Conservation (phyloP, 805 yeast species). For the Kazachstania africana region DNA sequence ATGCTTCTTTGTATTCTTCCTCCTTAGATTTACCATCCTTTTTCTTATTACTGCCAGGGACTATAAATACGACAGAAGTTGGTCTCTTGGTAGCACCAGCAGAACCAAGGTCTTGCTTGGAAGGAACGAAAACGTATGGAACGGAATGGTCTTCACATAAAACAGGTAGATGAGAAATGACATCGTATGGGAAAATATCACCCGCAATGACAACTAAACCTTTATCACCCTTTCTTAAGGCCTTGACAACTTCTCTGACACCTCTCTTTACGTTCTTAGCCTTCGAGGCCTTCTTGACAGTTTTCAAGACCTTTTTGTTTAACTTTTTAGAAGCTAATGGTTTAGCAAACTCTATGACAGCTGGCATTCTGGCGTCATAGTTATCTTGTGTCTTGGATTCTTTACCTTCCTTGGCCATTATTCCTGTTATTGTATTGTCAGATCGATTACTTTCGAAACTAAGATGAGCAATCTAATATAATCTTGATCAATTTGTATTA, state of each 20-base stretch:
- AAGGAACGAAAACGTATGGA: slow-evolving; percentile 88
- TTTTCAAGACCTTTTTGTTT: slow-evolving; percentile 89
- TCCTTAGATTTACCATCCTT: slow-evolving; percentile 57
- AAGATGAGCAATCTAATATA: background rate
- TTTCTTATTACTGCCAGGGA: slow-evolving; percentile 88
- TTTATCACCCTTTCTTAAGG: slow-evolving; percentile 94
- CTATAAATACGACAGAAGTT: slow-evolving; percentile 93
- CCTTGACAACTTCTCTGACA: slow-evolving; percentile 96
- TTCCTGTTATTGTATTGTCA: background rate
- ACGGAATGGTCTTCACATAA: slow-evolving; percentile 90
- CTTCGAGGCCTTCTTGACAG: slow-evolving; percentile 95
- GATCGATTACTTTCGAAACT: too few species aligned
- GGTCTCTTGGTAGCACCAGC: slow-evolving; percentile 99
- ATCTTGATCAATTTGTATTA: background rate
- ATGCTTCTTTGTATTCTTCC: slow-evolving; percentile 83
- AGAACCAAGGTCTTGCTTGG: slow-evolving; percentile 95
- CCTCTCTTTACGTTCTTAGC: slow-evolving; percentile 98
- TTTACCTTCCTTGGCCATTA: slow-evolving; percentile 6
- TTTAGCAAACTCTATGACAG: slow-evolving; percentile 80
- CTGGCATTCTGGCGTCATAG: slow-evolving; percentile 86
- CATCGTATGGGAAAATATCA: slow-evolving; percentile 95
- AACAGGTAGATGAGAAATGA: slow-evolving; percentile 93
- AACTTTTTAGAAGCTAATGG: slow-evolving; percentile 94
- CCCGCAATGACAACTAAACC: slow-evolving; percentile 96
- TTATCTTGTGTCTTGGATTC: slow-evolving; percentile 44